A percentile compares a stretch with the other conserved stretches of the same genome.
Conservation (phyloP, 352 stramenopile genomes). For the Globisporangium parvum region DNA sequence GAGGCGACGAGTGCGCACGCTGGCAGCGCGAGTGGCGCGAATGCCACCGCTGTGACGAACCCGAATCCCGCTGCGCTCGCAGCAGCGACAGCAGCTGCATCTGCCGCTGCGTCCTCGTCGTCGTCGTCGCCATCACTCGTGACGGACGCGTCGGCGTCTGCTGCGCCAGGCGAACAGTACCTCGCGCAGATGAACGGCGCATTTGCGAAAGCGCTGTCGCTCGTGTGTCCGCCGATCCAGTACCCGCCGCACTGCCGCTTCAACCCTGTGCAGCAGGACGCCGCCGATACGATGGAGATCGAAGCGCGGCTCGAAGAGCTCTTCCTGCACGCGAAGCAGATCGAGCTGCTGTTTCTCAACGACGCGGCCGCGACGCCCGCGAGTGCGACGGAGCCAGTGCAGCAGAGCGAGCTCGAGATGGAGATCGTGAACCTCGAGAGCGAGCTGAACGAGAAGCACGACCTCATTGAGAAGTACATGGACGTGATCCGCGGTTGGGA, state of each 20-base stretch:
- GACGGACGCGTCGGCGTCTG: background rate
- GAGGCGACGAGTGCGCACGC: constrained; percentile 1
- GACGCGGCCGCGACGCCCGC: constrained; percentile 11
- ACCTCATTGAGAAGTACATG: constrained; percentile 80
- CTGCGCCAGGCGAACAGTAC: constrained; percentile 24
- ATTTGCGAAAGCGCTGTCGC: constrained; percentile 66
- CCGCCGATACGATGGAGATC: constrained; percentile 69
- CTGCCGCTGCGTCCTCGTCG: background rate
- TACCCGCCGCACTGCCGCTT: constrained; percentile 82
- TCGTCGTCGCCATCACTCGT: background rate
- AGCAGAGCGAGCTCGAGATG: constrained; percentile 55
- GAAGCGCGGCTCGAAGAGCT: constrained; percentile 65
- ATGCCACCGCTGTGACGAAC: constrained; percentile 10
- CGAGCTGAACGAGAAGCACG: constrained; percentile 78
- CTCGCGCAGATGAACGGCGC: constrained; percentile 68
- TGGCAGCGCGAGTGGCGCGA: constrained; percentile 3
- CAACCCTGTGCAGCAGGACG: constrained; percentile 76
- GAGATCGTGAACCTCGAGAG: constrained; percentile 72
- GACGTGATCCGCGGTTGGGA: constrained; percentile 82
- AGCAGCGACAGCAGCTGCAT: background rate
- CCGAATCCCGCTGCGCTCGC: constrained; percentile 5
- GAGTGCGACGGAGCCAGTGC: background rate
- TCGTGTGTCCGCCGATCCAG: constrained; percentile 75
- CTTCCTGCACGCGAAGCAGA: constrained; percentile 77
- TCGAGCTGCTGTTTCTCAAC: constrained; percentile 69